Evolutionary conservation across 495 filamentous ascomycete species (phyloP), one percentile per base, ranked within the genome.

Genomic region (Cenococcum geophilum): DNA sequence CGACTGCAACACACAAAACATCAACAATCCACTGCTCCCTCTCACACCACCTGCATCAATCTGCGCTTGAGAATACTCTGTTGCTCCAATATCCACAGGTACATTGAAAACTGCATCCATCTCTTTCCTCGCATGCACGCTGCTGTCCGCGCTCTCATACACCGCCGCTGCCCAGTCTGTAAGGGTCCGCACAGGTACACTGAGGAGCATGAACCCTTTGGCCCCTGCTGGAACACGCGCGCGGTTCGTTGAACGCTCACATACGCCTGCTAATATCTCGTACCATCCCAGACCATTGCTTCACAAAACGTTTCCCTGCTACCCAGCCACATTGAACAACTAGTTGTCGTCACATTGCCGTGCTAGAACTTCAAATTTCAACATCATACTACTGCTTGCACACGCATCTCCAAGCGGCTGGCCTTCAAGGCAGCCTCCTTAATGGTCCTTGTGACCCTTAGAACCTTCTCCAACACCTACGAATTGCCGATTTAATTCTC

Each of bases 381-480:
- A 16, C 53, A 43, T 40, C 53, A 43, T 56, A 36, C 34, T 12
- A 27, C 53, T 18, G 16, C 25, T 40, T 43, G 53, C 34, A 16
- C 23, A 14, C n/a, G 12, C 36, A 21, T 43, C 18, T 56, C 53
- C 53, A 56, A 56, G 53, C 53, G 50, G 43, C 57, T 43, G 45
- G 64, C 64, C 60, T 34, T 37, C 18, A 36, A 57, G 64, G 60
- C 64, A 60, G 64, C 57, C 63, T 40, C 56, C 57, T 57, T 55
- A 11, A 56, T 9, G 37, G 47, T 34, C 45, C 21, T 51, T 42
- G 36, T 43, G 32, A 32, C 32, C 36, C 23, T 18, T 43, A 21
- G 16, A 21, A 16, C n/a, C 32, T 43, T 32, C 12, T 22, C 14
- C 32, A 37, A 36, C 53, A 56, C 51, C 21, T 10, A 54, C 51